These are phyloP conservation scores for Hylodesmum podocarpum DNA, from an alignment of 306 rosid species.

Conservation along the genomic window DNA sequence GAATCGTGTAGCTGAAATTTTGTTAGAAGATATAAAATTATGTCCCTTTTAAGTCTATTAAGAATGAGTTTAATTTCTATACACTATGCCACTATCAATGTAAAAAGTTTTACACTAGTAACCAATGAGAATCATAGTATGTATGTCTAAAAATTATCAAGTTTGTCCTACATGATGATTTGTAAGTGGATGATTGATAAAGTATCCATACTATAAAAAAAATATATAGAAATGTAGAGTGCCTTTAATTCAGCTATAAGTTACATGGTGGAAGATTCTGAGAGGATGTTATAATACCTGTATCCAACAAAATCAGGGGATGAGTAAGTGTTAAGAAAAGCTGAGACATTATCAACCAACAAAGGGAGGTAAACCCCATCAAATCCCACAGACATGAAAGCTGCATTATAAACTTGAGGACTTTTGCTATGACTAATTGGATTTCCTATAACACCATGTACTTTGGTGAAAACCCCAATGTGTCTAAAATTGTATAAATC, in stretches of 20 bases:
- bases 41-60: no score
- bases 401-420: slow-evolving; percentile 63
- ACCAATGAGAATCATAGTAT: no score
- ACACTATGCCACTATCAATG: no score
- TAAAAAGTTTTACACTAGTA: no score
- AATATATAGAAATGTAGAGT: not conserved
- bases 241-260: not conserved
- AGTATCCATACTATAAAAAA: no score
- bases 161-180: no score
- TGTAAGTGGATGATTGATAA: no score
- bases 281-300: slow-evolving; percentile 42
- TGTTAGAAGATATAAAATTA: not conserved
- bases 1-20: slow-evolving; percentile 60
- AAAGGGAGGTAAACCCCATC: slow-evolving; percentile 69
- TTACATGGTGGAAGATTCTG: not conserved
- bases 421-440: slow-evolving; percentile 65
- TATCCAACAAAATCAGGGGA: slow-evolving; percentile 69
- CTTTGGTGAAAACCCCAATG: slow-evolving; percentile 59
- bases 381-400: slow-evolving; percentile 56
- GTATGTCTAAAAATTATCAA: no score
- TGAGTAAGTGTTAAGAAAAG: slow-evolving; percentile 52
- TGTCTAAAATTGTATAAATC: slow-evolving; percentile 67
- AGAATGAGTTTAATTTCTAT: no score
- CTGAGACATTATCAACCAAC: slow-evolving; percentile 56
- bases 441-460: slow-evolving; percentile 73